Evolutionary conservation across 371 early-diverging fungal genomes (phyloP).

Genomic region (Fennellomyces sp.): DNA sequence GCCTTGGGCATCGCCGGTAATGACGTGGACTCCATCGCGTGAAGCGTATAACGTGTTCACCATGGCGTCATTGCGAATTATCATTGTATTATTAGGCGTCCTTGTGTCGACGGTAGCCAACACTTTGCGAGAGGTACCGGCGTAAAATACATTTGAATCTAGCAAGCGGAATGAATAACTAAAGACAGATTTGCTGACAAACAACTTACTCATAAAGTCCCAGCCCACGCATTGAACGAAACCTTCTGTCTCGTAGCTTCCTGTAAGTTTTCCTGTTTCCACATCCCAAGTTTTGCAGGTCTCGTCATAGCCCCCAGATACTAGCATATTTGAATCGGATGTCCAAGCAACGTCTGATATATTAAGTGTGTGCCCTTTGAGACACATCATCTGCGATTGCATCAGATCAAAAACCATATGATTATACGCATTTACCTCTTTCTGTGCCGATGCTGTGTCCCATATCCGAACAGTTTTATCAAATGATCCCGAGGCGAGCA

Average conservation of each 20-base stretch:
- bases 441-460: slow-evolving; percentile 76
- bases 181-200: background rate
- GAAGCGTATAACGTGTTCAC: slow-evolving; percentile 79
- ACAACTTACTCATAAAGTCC: slow-evolving; percentile 67
- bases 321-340: slow-evolving; percentile 68
- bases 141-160: slow-evolving; percentile 78
- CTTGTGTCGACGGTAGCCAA: slow-evolving; percentile 75
- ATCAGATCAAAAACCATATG: background rate
- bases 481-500: slow-evolving; percentile 87
- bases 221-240: slow-evolving; percentile 88
- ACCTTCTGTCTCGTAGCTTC: slow-evolving; percentile 75
- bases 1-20: slow-evolving; percentile 82
- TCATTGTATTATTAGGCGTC: slow-evolving; percentile 23
- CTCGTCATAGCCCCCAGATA: slow-evolving; percentile 83
- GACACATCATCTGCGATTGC: slow-evolving; percentile 34
- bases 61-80: slow-evolving; percentile 77
- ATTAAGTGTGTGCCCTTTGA: slow-evolving; percentile 80
- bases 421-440: slow-evolving; percentile 53
- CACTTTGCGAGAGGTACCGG: slow-evolving; percentile 79
- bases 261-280: slow-evolving; percentile 65
- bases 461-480: slow-evolving; percentile 91
- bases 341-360: slow-evolving; percentile 88
- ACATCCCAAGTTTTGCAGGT: slow-evolving; percentile 88
- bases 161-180: background rate
- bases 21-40: slow-evolving; percentile 73